Percentiles rank a stretch among this genome's conserved stretches.
phyloP scores from a whole-genome alignment of 257 asterid species.

The Solanum sparsipilum region DNA sequence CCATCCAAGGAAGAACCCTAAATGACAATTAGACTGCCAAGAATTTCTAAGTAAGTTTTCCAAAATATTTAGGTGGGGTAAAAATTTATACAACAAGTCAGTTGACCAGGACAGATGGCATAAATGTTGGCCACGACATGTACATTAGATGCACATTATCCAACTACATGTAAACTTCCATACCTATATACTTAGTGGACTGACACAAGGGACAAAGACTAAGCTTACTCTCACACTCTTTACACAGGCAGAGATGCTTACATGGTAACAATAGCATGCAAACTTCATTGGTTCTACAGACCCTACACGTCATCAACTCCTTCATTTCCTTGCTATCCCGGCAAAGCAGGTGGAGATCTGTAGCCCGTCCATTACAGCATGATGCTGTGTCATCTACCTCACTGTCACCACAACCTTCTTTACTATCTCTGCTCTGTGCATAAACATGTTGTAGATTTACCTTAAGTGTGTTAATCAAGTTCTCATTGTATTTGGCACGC shows the following conservation, averaged over 20 bases:
- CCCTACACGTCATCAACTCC: conserved; percentile 73
- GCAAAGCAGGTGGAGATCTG: conserved; percentile 33
- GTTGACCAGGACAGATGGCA: neutral
- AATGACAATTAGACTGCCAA: neutral
- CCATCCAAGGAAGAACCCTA: neutral
- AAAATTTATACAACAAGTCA: neutral
- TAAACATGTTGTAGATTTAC: conserved; percentile 61
- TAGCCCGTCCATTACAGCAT: conserved; percentile 54
- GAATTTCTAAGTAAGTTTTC: neutral
- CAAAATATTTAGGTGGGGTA: neutral
- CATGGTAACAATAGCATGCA: conserved; percentile 91
- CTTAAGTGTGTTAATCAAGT: conserved; percentile 64
- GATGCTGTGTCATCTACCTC: conserved; percentile 90
- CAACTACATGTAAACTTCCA: conserved; percentile 73
- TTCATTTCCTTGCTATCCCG: conserved; percentile 38
- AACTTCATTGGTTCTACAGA: conserved; percentile 64
- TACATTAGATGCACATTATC: conserved; percentile 18
- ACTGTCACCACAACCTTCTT: conserved; percentile 98
- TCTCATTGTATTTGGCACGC: conserved; percentile 70
- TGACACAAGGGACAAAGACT: conserved; percentile 81
- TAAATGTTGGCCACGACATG: conserved; percentile 5
- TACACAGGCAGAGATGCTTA: conserved; percentile 93
- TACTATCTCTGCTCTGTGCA: conserved; percentile 71
- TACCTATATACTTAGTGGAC: conserved; percentile 60
- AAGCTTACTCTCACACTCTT: conserved; percentile 72